Percentiles rank a stretch among this genome's conserved stretches.
Evolutionary conservation across 768 basidiomycete species (phyloP).

Genomic region (Pseudohyphozyma bogoriensis): DNA sequence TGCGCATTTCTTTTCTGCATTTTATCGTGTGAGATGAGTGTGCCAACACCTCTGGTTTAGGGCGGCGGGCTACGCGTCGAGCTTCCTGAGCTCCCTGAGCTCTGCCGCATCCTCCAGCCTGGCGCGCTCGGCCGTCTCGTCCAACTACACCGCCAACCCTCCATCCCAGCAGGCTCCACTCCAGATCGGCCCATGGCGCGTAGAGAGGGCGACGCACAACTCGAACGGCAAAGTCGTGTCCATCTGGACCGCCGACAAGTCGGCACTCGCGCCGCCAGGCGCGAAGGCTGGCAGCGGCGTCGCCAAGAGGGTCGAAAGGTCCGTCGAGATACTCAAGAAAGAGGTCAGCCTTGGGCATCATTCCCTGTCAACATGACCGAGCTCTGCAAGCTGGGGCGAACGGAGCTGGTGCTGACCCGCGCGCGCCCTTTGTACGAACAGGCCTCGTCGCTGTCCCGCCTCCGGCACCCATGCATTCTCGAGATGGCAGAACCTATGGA

Average conservation of each 20-base stretch:
- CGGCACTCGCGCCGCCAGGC: slow-evolving; percentile 45
- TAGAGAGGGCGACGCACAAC: slow-evolving; percentile 77
- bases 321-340: slow-evolving; percentile 73
- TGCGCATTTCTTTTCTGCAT: too few species aligned
- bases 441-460: slow-evolving; percentile 70
- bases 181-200: slow-evolving; percentile 65
- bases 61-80: too few species aligned
- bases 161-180: background rate
- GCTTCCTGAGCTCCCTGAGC: too few species aligned
- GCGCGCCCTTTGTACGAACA: slow-evolving; percentile 34
- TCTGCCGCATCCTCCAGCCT: background rate
- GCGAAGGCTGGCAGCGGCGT: slow-evolving; percentile 30
- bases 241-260: slow-evolving; percentile 87
- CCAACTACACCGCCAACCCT: background rate
- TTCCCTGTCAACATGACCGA: background rate
- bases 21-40: too few species aligned
- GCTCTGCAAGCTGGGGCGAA: background rate
- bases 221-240: slow-evolving; percentile 80
- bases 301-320: slow-evolving; percentile 53
- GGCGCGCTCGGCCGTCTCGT: background rate
- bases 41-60: too few species aligned
- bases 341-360: slow-evolving; percentile 52
- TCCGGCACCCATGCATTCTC: slow-evolving; percentile 87
- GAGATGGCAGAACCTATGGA: slow-evolving; percentile 97
- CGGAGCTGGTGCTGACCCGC: background rate